Percentiles rank a stretch among this genome's conserved stretches.
Conservation (phyloP, 345 rosid genomes). For the Eucalyptus urophylla region DNA sequence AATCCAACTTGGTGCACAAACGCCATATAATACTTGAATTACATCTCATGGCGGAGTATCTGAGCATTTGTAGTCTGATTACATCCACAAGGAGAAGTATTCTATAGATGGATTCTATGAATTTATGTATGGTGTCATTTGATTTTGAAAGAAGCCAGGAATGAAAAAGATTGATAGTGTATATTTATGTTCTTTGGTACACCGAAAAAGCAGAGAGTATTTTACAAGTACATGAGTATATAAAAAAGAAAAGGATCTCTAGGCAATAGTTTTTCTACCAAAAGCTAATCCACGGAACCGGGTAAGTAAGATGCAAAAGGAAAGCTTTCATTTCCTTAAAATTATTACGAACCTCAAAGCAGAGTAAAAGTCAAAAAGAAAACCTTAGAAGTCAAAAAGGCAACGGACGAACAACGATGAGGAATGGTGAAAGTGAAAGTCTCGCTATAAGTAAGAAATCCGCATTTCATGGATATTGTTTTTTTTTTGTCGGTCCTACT, state of each 20-base stretch:
- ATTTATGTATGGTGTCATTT: not conserved
- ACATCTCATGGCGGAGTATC: not conserved
- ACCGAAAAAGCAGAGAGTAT: not conserved
- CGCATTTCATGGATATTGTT: too few species aligned
- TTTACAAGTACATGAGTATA: not conserved
- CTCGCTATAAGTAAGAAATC: too few species aligned
- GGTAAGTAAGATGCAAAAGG: not conserved
- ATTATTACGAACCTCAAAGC: not conserved
- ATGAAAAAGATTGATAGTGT: not conserved
- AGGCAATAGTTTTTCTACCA: not conserved
- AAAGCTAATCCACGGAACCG: not conserved
- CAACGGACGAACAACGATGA: accelerated
- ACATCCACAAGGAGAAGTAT: not conserved
- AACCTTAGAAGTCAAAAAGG: not conserved
- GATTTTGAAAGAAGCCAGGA: not conserved
- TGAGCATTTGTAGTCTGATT: not conserved
- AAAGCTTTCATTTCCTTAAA: not conserved
- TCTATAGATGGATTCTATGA: not conserved
- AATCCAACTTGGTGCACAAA: too few species aligned
- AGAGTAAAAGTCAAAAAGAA: too few species aligned
- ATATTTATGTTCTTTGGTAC: not conserved
- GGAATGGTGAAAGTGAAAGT: accelerated
- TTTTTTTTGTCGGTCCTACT: too few species aligned
- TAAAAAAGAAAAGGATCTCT: not conserved
- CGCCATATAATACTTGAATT: too few species aligned